A percentile compares a stretch with the other conserved stretches of the same genome.
phyloP scores from a whole-genome alignment of 2,329 filamentous ascomycete species.

The Pseudocercospora cruenta region DNA sequence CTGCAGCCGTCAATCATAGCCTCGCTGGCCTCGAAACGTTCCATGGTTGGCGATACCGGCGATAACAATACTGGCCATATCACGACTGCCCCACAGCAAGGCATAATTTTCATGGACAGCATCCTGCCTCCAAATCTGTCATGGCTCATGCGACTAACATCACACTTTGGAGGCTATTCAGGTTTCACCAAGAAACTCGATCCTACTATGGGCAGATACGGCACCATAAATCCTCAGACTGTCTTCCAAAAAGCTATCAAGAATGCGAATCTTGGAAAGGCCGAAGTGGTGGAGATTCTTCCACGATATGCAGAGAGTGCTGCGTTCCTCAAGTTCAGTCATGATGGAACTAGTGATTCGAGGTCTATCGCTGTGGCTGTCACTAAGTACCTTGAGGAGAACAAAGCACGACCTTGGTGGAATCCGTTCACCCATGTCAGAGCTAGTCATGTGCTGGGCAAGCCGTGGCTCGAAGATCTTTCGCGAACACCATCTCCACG shows the following conservation, averaged over 20 bases:
- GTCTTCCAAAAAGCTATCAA: constrained; percentile 53
- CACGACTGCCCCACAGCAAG: constrained; percentile 72
- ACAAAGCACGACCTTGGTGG: constrained; percentile 85
- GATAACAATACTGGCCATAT: constrained; percentile 78
- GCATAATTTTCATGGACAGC: constrained; percentile 88
- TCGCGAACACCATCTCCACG: constrained; percentile 77
- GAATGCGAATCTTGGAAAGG: constrained; percentile 32
- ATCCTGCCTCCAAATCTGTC: constrained; percentile 80
- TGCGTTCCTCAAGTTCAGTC: constrained; percentile 84
- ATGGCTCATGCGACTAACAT: constrained; percentile 61
- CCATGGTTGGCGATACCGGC: constrained; percentile 26
- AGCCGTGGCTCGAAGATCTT: constrained; percentile 93
- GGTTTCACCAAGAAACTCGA: constrained; percentile 18
- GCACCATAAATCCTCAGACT: constrained; percentile 59
- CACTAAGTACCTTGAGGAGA: constrained; percentile 65
- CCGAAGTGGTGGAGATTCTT: constrained; percentile 79
- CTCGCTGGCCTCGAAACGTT: constrained; percentile 19
- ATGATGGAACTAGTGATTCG: constrained; percentile 51
- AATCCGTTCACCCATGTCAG: constrained; percentile 75
- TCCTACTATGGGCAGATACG: constrained; percentile 28
- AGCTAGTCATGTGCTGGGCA: constrained; percentile 74
- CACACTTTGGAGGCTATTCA: constrained; percentile 40
- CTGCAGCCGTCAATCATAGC: not conserved
- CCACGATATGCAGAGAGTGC: constrained; percentile 89
- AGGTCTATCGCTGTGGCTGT: constrained; percentile 65